A percentile compares a stretch with the other conserved stretches of the same genome.
These are phyloP conservation scores for Zelopaecilomyces penicillatus DNA, from an alignment of 2,329 filamentous ascomycete species.

Conservation along the genomic window DNA sequence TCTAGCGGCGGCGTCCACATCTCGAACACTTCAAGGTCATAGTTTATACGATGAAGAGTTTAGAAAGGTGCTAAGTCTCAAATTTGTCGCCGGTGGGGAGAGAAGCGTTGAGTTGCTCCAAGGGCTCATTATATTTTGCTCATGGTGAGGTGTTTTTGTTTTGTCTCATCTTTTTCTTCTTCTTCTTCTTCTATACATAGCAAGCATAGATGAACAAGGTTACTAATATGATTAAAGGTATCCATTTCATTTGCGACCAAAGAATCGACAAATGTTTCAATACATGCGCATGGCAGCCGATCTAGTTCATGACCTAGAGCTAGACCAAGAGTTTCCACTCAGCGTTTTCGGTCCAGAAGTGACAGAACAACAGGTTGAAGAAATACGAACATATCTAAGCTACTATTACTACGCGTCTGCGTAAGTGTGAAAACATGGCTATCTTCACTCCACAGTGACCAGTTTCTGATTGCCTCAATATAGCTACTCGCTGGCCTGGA, in stretches of 20 bases:
- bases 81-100: slow-evolving; percentile 49
- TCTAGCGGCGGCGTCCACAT: slow-evolving; percentile 40
- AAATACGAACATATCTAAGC: slow-evolving; percentile 37
- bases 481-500: slow-evolving; percentile 34
- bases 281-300: slow-evolving; percentile 46
- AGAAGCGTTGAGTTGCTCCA: slow-evolving; percentile 48
- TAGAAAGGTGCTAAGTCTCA: slow-evolving; percentile 46
- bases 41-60: slow-evolving; percentile 50
- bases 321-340: slow-evolving; percentile 31
- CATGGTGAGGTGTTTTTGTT: slow-evolving; percentile 35
- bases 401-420: slow-evolving; percentile 35
- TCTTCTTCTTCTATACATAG: not conserved
- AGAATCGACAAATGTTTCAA: slow-evolving; percentile 39
- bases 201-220: not conserved
- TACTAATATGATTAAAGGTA: slow-evolving; percentile 32
- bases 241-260: slow-evolving; percentile 45
- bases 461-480: slow-evolving; percentile 11
- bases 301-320: slow-evolving; percentile 39
- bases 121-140: slow-evolving; percentile 48
- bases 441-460: not conserved
- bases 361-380: slow-evolving; percentile 26
- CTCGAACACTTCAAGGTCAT: slow-evolving; percentile 41
- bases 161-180: not conserved
- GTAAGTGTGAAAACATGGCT: no score
- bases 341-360: not conserved